phyloP scores from a whole-genome alignment of 805 yeast species.

The Lipomyces mesembrius region DNA sequence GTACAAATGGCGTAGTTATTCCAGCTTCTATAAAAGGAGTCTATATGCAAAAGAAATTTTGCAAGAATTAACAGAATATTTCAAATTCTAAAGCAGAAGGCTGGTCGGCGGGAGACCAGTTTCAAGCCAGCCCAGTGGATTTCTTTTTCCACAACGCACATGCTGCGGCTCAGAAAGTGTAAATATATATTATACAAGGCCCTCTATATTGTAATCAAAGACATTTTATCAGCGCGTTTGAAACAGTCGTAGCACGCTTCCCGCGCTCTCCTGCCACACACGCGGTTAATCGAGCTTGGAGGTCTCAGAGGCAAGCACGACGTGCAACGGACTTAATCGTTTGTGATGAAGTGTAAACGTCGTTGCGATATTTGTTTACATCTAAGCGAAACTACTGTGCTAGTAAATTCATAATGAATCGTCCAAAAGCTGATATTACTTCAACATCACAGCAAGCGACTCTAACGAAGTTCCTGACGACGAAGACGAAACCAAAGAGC shows the following conservation, averaged over 20 bases:
- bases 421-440: background rate
- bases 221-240: no score
- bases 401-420: background rate
- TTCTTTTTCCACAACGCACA: background rate
- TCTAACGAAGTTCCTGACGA: background rate
- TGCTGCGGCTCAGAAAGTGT: background rate
- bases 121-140: background rate
- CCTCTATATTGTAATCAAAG: background rate
- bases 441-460: slow-evolving; percentile 2
- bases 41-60: no score
- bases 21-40: no score
- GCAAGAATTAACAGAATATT: no score
- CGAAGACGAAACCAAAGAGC: background rate
- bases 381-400: background rate
- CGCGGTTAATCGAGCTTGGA: background rate
- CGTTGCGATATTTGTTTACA: background rate
- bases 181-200: background rate
- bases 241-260: no score
- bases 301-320: background rate
- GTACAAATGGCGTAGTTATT: no score
- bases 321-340: background rate
- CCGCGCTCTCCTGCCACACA: background rate
- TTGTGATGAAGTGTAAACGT: background rate
- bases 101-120: no score
- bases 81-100: no score